These are phyloP conservation scores for Catenaria anguillulae DNA, from an alignment of 371 early-diverging fungal species.

Conservation along the genomic window DNA sequence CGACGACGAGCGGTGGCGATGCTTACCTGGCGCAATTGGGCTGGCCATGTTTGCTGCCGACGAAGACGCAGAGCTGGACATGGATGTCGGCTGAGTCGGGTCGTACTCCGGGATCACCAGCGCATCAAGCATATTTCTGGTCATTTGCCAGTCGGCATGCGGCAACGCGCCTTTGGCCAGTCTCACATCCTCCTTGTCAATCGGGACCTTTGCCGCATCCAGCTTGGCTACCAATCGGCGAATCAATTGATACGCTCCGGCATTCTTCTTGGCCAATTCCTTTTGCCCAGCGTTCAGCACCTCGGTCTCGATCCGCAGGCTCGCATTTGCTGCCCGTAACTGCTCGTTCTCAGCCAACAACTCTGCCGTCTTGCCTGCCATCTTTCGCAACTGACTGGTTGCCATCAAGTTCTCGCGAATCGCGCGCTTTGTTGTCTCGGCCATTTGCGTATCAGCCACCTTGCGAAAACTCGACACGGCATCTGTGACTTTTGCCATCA, in stretches of 20 bases:
- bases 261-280: neutral
- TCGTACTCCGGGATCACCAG: too few relatives aligned
- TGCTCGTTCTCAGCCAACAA: constrained; percentile 7
- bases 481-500: constrained; percentile 5
- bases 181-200: neutral
- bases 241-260: neutral
- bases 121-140: too few relatives aligned
- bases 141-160: too few relatives aligned
- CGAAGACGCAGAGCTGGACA: too few relatives aligned
- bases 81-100: too few relatives aligned
- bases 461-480: constrained; percentile 2
- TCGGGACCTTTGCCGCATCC: neutral
- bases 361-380: constrained; percentile 6
- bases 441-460: constrained; percentile 9
- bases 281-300: constrained; percentile 2
- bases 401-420: constrained; percentile 6
- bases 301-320: constrained; percentile 1
- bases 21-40: too few relatives aligned
- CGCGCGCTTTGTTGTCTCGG: constrained; percentile 7
- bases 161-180: too few relatives aligned
- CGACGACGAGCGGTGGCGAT: too few relatives aligned
- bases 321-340: constrained; percentile 2
- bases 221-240: neutral
- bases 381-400: constrained; percentile 4
- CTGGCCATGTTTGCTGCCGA: too few relatives aligned